A percentile compares a stretch with the other conserved stretches of the same genome.
Evolutionary conservation across 805 yeast genomes (phyloP).

Genomic region (Lipomyces spencermartinsiae): DNA sequence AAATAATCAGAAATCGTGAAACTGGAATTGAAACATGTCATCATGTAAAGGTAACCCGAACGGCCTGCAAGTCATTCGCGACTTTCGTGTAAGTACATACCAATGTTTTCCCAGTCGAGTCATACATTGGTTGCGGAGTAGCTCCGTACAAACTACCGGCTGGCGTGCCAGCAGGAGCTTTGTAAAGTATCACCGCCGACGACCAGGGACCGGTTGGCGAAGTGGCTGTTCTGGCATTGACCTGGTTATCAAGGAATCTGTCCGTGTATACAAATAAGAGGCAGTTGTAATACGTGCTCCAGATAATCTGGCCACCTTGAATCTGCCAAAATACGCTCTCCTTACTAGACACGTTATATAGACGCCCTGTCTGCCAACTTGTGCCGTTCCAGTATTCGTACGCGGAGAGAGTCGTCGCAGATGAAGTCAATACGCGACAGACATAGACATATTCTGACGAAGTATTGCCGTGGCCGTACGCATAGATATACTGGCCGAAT

Average conservation of each 20-base stretch:
- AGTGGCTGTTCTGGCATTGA: not conserved
- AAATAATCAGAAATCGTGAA: not conserved
- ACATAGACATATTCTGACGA: conserved; percentile 5
- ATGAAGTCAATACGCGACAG: conserved; percentile 2
- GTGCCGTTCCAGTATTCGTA: conserved; percentile 15
- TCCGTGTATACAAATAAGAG: conserved; percentile 7
- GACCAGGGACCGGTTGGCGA: conserved; percentile 16
- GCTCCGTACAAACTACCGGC: conserved; percentile 2
- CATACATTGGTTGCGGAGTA: conserved; percentile 7
- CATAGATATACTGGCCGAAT: conserved; percentile 9
- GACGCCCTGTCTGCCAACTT: conserved; percentile 3
- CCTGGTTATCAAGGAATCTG: conserved; percentile 8
- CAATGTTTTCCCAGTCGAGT: conserved; percentile 12
- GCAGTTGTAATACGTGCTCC: conserved; percentile 3
- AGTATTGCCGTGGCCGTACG: conserved; percentile 17
- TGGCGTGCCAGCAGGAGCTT: conserved; percentile 2
- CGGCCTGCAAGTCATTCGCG: conserved; percentile 5
- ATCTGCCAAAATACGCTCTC: conserved; percentile 7
- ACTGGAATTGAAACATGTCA: not conserved
- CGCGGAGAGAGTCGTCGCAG: conserved; percentile 3
- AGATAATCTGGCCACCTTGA: conserved; percentile 8
- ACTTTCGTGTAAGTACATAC: conserved; percentile 9
- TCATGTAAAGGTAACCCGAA: conserved; percentile 1
- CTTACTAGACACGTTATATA: conserved; percentile 11
- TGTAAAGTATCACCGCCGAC: not conserved